A percentile compares a stretch with the other conserved stretches of the same genome.
Evolutionary conservation across 164 flowering plant genomes (phyloP).

Genomic region (Platanus orientalis): DNA sequence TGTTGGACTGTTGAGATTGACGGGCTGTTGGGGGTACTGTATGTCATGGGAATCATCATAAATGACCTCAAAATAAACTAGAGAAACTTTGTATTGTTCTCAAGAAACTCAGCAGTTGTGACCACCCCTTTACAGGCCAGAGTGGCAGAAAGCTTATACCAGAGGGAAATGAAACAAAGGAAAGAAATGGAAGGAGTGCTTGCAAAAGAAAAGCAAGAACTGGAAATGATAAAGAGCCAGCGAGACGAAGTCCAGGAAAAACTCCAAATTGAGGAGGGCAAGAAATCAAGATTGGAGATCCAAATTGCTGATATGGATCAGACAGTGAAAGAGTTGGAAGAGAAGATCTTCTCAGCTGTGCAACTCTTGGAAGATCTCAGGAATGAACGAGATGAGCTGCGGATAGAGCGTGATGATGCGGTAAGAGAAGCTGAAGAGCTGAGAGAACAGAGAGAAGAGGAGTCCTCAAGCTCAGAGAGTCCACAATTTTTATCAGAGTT

Average conservation of each 20-base stretch:
- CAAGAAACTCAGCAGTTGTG: not conserved
- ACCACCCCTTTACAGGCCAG: conserved; percentile 42
- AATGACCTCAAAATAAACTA: not conserved
- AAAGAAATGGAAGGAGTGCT: conserved; percentile 49
- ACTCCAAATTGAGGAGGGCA: conserved; percentile 36
- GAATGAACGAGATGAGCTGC: conserved; percentile 54
- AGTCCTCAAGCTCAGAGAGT: conserved; percentile 18
- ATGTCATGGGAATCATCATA: not conserved
- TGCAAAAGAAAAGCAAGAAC: conserved; percentile 35
- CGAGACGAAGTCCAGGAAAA: conserved; percentile 33
- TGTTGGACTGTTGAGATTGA: too few species aligned
- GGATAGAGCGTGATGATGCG: conserved; percentile 60
- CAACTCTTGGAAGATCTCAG: conserved; percentile 40
- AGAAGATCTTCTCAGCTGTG: conserved; percentile 58
- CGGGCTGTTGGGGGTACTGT: too few species aligned
- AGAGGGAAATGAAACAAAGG: conserved; percentile 39
- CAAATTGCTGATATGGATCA: conserved; percentile 34
- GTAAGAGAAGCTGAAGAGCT: conserved; percentile 57
- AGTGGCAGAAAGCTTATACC: conserved; percentile 42
- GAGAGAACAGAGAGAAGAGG: conserved; percentile 31
- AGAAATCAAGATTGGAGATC: conserved; percentile 41
- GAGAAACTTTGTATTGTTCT: not conserved
- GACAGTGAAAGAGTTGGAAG: conserved; percentile 44
- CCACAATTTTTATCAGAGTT: conserved; percentile 49
- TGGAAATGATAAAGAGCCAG: conserved; percentile 38